A percentile compares a stretch with the other conserved stretches of the same genome.
These are phyloP conservation scores for Trichoderma asperellum DNA, from an alignment of 2,329 filamentous ascomycete species.

Conservation along the genomic window DNA sequence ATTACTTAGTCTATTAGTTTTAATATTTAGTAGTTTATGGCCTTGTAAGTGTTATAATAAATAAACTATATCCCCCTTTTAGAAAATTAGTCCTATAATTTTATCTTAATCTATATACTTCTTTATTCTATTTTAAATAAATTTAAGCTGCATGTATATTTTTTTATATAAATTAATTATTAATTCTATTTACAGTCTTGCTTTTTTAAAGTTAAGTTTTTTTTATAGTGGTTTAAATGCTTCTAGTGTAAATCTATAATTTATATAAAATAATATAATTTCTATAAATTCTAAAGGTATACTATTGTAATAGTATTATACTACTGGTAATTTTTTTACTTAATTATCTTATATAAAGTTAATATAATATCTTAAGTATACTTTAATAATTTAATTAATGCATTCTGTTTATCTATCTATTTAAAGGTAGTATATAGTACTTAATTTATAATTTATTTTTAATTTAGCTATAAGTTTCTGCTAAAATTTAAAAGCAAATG, in stretches of 20 bases:
- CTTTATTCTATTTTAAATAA: conserved; percentile 12
- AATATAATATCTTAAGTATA: neutral
- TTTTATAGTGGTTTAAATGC: neutral
- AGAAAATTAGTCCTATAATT: too few relatives aligned
- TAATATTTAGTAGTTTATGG: conserved; percentile 6
- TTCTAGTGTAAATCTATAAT: neutral
- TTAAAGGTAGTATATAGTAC: neutral
- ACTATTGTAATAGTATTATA: neutral
- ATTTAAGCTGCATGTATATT: neutral
- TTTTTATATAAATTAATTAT: neutral
- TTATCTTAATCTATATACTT: neutral
- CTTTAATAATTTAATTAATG: conserved; percentile 5
- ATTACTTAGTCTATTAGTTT: neutral
- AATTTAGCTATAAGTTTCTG: too few relatives aligned
- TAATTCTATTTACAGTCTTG: neutral
- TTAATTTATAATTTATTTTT: neutral
- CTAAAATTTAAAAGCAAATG: too few relatives aligned
- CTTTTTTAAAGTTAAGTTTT: neutral
- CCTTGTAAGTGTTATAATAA: conserved; percentile 14
- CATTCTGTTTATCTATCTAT: conserved; percentile 8
- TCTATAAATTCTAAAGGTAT: neutral
- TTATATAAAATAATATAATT: neutral
- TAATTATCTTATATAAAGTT: conserved; percentile 5
- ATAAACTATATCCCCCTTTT: neutral
- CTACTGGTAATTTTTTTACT: neutral